Evolutionary conservation across 2,329 filamentous ascomycete genomes (phyloP).

Genomic region (Pleomassaria siparia): DNA sequence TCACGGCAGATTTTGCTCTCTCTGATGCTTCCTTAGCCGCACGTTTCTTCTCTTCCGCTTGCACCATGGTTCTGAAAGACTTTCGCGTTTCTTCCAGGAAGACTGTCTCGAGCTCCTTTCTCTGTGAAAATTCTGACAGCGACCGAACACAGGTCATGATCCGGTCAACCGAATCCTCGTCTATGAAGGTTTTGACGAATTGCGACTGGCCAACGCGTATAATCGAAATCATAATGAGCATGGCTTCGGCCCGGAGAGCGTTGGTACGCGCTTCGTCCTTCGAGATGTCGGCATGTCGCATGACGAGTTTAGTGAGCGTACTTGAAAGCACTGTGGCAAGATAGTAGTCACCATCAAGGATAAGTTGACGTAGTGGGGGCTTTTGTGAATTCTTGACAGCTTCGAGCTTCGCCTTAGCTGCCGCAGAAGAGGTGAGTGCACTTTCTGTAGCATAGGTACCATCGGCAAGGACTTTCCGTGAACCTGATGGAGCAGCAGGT

Average conservation of each 20-base stretch:
- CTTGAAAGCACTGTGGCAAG: conserved; percentile 92
- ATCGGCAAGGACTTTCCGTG: conserved; percentile 88
- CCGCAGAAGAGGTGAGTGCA: conserved; percentile 88
- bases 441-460: conserved; percentile 98
- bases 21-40: conserved; percentile 91
- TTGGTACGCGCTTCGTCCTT: conserved; percentile 85
- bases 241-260: conserved; percentile 90
- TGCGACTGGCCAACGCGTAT: conserved; percentile 98
- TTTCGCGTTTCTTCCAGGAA: conserved; percentile 94
- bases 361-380: conserved; percentile 84
- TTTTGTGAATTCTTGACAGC: conserved; percentile 97
- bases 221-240: conserved; percentile 99
- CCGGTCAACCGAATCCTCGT: conserved; percentile 96
- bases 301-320: conserved; percentile 94
- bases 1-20: conserved; percentile 89
- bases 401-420: conserved; percentile 86
- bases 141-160: conserved; percentile 98
- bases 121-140: conserved; percentile 83
- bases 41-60: conserved; percentile 95
- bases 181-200: conserved; percentile 95
- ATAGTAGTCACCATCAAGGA: conserved; percentile 97
- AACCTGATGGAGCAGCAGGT: conserved; percentile 74
- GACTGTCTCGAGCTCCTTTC: conserved; percentile 86
- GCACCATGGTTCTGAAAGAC: conserved; percentile 95
- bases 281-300: conserved; percentile 95